Evolutionary conservation across 2,329 filamentous ascomycete genomes (phyloP).

Genomic region (Aspergillus intermedius): DNA sequence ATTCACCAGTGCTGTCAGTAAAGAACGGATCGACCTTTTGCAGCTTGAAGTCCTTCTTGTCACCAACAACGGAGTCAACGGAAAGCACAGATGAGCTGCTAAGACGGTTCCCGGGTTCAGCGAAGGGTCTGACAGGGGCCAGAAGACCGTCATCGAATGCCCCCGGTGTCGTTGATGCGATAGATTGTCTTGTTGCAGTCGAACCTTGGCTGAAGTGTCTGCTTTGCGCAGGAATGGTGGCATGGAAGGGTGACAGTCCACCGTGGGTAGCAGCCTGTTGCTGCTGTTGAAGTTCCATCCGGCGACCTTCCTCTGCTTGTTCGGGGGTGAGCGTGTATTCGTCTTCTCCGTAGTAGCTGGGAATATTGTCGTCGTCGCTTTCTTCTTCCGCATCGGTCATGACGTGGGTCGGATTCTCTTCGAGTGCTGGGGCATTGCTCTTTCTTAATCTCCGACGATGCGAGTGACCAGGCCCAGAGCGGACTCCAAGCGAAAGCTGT

Average conservation of each 20-base stretch:
- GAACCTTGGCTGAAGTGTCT: conserved; percentile 26
- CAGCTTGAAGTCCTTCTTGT: conserved; percentile 56
- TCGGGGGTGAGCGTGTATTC: conserved; percentile 34
- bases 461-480: conserved; percentile 34
- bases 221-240: neutral
- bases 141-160: conserved; percentile 26
- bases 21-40: conserved; percentile 64
- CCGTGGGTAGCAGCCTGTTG: conserved; percentile 6
- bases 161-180: conserved; percentile 22
- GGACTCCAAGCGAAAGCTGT: conserved; percentile 34
- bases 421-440: conserved; percentile 18
- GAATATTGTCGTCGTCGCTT: conserved; percentile 32
- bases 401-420: conserved; percentile 23
- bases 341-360: conserved; percentile 33
- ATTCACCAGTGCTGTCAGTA: conserved; percentile 58
- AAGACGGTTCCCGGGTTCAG: conserved; percentile 26
- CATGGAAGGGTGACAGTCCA: neutral
- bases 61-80: conserved; percentile 52
- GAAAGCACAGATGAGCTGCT: conserved; percentile 46
- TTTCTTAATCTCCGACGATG: conserved; percentile 24
- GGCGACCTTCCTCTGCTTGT: conserved; percentile 25
- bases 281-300: conserved; percentile 13
- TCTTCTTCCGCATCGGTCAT: conserved; percentile 30
- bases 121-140: conserved; percentile 23
- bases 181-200: conserved; percentile 9